phyloP scores from a whole-genome alignment of 495 filamentous ascomycete genomes.

The Penicillium coprophilum region DNA sequence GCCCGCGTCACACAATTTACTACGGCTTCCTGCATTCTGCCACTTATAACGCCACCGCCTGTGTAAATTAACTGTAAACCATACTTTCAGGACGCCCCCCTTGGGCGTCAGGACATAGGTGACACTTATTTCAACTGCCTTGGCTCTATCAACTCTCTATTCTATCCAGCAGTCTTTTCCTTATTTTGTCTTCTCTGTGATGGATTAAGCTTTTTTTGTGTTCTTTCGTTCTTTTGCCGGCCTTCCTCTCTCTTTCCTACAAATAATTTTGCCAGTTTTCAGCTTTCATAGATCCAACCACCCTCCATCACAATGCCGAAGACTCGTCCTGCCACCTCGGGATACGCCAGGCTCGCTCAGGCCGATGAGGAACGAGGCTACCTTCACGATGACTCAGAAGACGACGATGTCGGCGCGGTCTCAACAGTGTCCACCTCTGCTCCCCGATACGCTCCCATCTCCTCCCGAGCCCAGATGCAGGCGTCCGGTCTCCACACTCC shows the following conservation, averaged over 20 bases:
- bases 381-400: slow-evolving; percentile 69
- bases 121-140: slow-evolving; percentile 22
- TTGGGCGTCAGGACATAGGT: slow-evolving; percentile 25
- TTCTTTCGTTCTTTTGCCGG: slow-evolving; percentile 18
- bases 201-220: slow-evolving; percentile 26
- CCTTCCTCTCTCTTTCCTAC: slow-evolving; percentile 13
- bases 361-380: slow-evolving; percentile 69
- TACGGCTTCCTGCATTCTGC: slow-evolving; percentile 8
- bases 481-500: slow-evolving; percentile 41
- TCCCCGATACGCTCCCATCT: slow-evolving; percentile 69
- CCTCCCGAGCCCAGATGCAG: slow-evolving; percentile 51
- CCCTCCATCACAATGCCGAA: slow-evolving; percentile 47
- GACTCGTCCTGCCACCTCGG: slow-evolving; percentile 72
- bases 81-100: slow-evolving; percentile 15
- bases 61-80: slow-evolving; percentile 23
- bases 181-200: slow-evolving; percentile 17
- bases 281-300: slow-evolving; percentile 17
- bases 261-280: slow-evolving; percentile 15
- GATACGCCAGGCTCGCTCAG: slow-evolving; percentile 89
- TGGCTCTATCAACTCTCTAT: slow-evolving; percentile 8
- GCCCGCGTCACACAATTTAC: neutral
- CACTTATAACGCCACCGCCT: slow-evolving; percentile 9
- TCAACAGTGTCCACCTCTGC: slow-evolving; percentile 60
- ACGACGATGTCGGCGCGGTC: slow-evolving; percentile 55
- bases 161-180: slow-evolving; percentile 9